A percentile compares a stretch with the other conserved stretches of the same genome.
phyloP scores from a whole-genome alignment of 2,329 filamentous ascomycete genomes.

The Cordyceps militaris region DNA sequence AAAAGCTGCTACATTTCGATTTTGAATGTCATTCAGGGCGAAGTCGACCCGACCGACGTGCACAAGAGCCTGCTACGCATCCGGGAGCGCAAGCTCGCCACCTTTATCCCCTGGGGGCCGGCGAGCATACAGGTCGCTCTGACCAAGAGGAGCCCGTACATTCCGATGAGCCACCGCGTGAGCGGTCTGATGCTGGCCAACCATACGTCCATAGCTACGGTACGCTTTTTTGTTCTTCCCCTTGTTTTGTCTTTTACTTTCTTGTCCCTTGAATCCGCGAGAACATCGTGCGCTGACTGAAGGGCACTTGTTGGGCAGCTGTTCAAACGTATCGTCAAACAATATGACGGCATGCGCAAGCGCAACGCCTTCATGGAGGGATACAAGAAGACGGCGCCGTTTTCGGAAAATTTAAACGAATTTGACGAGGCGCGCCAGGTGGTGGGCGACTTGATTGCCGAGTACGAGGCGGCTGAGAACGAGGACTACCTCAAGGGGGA shows the following conservation, averaged over 20 bases:
- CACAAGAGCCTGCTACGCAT: constrained; percentile 97
- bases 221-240: constrained; percentile 31
- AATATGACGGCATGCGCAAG: constrained; percentile 92
- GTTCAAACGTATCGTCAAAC: constrained; percentile 87
- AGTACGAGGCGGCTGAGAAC: constrained; percentile 93
- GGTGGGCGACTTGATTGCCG: constrained; percentile 80
- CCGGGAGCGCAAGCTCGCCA: constrained; percentile 84
- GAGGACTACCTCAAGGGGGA: constrained; percentile 82
- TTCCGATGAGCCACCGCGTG: constrained; percentile 87
- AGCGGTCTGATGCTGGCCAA: constrained; percentile 97
- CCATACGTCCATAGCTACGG: constrained; percentile 91
- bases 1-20: constrained; percentile 99
- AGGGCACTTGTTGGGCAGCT: constrained; percentile 39
- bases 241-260: no score
- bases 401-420: constrained; percentile 83
- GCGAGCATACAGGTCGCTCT: constrained; percentile 96
- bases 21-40: constrained; percentile 96
- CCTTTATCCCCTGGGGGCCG: constrained; percentile 97
- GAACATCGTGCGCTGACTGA: background rate
- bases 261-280: background rate
- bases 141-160: constrained; percentile 93
- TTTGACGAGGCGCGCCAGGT: constrained; percentile 94
- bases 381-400: constrained; percentile 93
- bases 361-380: constrained; percentile 93
- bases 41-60: constrained; percentile 95